Conservation (phyloP, 345 rosid species). For the rapeseed (Brassica napus) region DNA sequence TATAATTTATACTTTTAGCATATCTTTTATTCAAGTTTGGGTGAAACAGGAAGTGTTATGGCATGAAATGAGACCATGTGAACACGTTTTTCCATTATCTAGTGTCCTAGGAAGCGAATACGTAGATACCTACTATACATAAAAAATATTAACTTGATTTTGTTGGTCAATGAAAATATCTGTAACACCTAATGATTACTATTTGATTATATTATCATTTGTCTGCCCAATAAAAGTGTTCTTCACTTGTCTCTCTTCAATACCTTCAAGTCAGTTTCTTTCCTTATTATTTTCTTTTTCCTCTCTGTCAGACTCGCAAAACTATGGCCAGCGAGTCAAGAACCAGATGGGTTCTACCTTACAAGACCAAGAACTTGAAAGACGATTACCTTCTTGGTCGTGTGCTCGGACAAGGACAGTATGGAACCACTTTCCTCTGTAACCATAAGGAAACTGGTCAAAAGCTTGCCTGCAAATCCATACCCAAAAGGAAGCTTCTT, state of each 20-base stretch:
- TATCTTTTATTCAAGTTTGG: no score
- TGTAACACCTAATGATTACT: background rate
- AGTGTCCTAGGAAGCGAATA: background rate
- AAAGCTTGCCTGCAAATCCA: constrained; percentile 74
- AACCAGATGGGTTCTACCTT: constrained; percentile 40
- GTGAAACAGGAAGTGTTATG: background rate
- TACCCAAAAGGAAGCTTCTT: constrained; percentile 73
- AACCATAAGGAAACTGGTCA: constrained; percentile 52
- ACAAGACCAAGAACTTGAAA: constrained; percentile 35
- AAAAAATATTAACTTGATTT: background rate
- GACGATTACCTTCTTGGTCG: constrained; percentile 54
- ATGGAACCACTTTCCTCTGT: constrained; percentile 70
- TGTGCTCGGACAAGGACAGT: constrained; percentile 73
- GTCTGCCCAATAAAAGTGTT: background rate
- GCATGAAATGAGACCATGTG: background rate
- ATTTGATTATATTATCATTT: background rate
- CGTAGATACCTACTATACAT: background rate
- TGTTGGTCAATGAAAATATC: background rate
- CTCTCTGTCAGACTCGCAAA: constrained; percentile 6
- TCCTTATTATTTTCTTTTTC: background rate
- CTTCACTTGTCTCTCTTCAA: constrained; percentile 24
- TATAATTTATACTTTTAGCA: background rate
- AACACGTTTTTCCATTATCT: constrained; percentile 14
- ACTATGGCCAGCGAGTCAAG: constrained; percentile 33
- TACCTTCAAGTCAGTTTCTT: constrained; percentile 26